Evolutionary conservation across 176 grass and related monocot species (phyloP), one percentile per base, ranked within the genome.

Genomic region (Chrysopogon serrulatus): DNA sequence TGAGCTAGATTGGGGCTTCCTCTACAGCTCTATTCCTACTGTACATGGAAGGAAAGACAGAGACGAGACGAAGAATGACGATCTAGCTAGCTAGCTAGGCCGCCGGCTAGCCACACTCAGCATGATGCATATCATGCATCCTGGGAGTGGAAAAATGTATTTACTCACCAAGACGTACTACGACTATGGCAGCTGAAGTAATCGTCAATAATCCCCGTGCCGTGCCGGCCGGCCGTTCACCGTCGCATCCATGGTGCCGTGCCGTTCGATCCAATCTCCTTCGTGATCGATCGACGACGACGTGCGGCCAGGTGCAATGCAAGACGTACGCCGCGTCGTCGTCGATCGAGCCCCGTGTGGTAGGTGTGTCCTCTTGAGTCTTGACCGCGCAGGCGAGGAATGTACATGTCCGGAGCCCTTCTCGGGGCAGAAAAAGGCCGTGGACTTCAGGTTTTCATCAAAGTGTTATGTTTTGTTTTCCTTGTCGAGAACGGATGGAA

Each of bases 1-100:
- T 71, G 34, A 36, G 41, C 57, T 83, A 74, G 81, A 73, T 47
- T 73, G 70, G 57, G 81, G 81, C 80, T 82, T 82, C 24, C 16
- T 39, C 82, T 84, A 75, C 72, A 44, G 14, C 82, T 84, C 72
- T 85, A 34, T 24, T 33, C 26, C 12, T 6, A 23, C 19, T 23
- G 27, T 71, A 16, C 19, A 45, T 31, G 43, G 33, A 67, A 32
- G 11, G 47, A 48, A 63, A 27, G 13, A 47, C 16, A 66, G 70
- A 74, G 19, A 72, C 10, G 64, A 32, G 3, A 51, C 24, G 10
- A 12, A 51, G 10, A 51, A 6, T 67, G 61, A 84, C 10, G 73
- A 77, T 54, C 13, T 31, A 63, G 24, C n/a, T 28, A 61, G 23
- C 54, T 59, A 59, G 54, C n/a, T n/a, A n/a, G n/a, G n/a, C n/a